These are phyloP conservation scores for Fusarium avenaceum DNA, from an alignment of 2,329 filamentous ascomycete genomes.

Conservation along the genomic window DNA sequence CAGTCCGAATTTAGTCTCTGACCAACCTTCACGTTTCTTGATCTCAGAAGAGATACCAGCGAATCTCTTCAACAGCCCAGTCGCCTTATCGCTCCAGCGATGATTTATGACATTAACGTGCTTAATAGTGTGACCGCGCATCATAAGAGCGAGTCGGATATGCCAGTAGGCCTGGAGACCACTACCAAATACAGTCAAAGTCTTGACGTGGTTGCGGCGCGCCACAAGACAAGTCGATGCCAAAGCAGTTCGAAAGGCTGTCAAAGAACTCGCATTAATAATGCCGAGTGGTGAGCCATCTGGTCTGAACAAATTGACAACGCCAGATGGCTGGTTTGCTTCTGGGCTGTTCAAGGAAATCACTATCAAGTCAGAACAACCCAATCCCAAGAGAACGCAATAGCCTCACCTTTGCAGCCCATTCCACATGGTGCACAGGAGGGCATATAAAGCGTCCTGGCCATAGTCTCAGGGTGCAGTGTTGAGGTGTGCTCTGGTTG, in stretches of 20 bases:
- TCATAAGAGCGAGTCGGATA: slow-evolving; percentile 82
- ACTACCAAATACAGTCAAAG: slow-evolving; percentile 86
- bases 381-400: not conserved
- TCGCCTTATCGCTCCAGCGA: slow-evolving; percentile 71
- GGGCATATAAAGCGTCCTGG: slow-evolving; percentile 81
- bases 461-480: slow-evolving; percentile 61
- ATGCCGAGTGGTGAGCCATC: slow-evolving; percentile 75
- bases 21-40: slow-evolving; percentile 72
- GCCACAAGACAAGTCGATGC: slow-evolving; percentile 75
- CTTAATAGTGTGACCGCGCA: slow-evolving; percentile 78
- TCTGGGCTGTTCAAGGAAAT: slow-evolving; percentile 70
- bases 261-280: slow-evolving; percentile 79
- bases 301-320: slow-evolving; percentile 76
- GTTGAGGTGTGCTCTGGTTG: slow-evolving; percentile 68
- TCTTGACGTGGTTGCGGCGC: slow-evolving; percentile 77
- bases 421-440: slow-evolving; percentile 73
- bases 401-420: slow-evolving; percentile 72
- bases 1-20: slow-evolving; percentile 74
- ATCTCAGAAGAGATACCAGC: slow-evolving; percentile 57
- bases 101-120: slow-evolving; percentile 88
- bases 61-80: slow-evolving; percentile 64
- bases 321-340: slow-evolving; percentile 46
- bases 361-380: slow-evolving; percentile 58
- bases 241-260: slow-evolving; percentile 84
- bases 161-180: slow-evolving; percentile 97